A percentile compares a stretch with the other conserved stretches of the same genome.
Evolutionary conservation across 495 filamentous ascomycete species (phyloP).

Genomic region (Penicillium psychrofluorescens): DNA sequence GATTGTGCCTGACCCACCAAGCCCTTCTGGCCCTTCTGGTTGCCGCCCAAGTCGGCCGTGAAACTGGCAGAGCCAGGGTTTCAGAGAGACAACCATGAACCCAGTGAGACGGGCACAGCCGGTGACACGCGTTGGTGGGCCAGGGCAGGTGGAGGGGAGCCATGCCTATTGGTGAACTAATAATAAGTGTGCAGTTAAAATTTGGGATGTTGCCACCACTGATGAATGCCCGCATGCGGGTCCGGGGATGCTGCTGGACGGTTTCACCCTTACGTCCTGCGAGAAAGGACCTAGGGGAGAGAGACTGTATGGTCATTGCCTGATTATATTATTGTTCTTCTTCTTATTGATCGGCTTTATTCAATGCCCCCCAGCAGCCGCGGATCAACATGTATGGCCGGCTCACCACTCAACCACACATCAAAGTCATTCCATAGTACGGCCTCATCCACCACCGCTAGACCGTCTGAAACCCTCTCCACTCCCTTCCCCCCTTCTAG

Average conservation of each 20-base stretch:
- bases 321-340: too few relatives aligned
- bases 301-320: too few relatives aligned
- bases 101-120: constrained; percentile 5
- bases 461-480: neutral
- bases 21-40: too few relatives aligned
- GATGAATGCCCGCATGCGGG: too few relatives aligned
- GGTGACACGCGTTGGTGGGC: constrained; percentile 27
- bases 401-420: constrained; percentile 11
- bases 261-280: too few relatives aligned
- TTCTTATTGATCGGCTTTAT: too few relatives aligned
- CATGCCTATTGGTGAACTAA: constrained; percentile 16
- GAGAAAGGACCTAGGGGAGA: too few relatives aligned
- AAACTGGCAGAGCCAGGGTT: constrained; percentile 1
- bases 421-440: constrained; percentile 33
- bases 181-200: too few relatives aligned
- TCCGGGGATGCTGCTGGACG: too few relatives aligned
- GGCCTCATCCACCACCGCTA: neutral
- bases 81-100: constrained; percentile 1
- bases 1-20: too few relatives aligned
- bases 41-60: too few relatives aligned
- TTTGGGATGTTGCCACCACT: too few relatives aligned
- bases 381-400: neutral
- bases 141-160: constrained; percentile 6
- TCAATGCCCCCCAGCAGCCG: constrained; percentile 1
- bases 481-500: constrained; percentile 2